Conservation (phyloP, 345 rosid genomes). For the Citrus unshiu region DNA sequence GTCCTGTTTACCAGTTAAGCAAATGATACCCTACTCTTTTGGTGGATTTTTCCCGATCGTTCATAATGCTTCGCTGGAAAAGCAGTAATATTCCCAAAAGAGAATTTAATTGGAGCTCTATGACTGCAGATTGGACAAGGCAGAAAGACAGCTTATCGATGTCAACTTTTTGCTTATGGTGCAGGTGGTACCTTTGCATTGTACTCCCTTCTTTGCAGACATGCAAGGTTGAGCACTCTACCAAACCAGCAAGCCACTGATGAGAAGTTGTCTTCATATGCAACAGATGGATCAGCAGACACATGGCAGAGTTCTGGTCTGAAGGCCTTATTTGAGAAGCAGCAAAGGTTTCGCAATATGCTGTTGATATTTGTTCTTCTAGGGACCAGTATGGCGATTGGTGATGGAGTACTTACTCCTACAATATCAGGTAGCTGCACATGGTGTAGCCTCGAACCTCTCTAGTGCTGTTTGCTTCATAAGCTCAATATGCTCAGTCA, state of each 20-base stretch:
- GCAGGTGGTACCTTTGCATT: slow-evolving; percentile 91
- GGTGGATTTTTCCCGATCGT: not conserved
- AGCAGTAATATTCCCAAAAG: not conserved
- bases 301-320: slow-evolving; percentile 47
- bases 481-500: not conserved
- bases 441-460: not conserved
- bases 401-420: slow-evolving; percentile 80
- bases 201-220: slow-evolving; percentile 85
- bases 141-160: slow-evolving; percentile 21
- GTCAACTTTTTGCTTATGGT: slow-evolving; percentile 19
- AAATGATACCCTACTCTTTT: not conserved
- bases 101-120: slow-evolving; percentile 8
- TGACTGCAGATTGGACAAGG: slow-evolving; percentile 19
- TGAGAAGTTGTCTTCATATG: slow-evolving; percentile 65
- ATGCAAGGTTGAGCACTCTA: slow-evolving; percentile 59
- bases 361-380: slow-evolving; percentile 63
- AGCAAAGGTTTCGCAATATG: slow-evolving; percentile 41
- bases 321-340: slow-evolving; percentile 58
- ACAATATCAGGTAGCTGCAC: slow-evolving; percentile 65
- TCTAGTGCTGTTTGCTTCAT: not conserved
- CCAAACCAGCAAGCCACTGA: slow-evolving; percentile 86
- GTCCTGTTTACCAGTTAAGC: not conserved
- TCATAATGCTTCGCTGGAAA: not conserved
- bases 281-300: slow-evolving; percentile 40
- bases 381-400: slow-evolving; percentile 78